A percentile compares a stretch with the other conserved stretches of the same genome.
Evolutionary conservation across 2,329 filamentous ascomycete species (phyloP).

Genomic region (Cadophora sp.): DNA sequence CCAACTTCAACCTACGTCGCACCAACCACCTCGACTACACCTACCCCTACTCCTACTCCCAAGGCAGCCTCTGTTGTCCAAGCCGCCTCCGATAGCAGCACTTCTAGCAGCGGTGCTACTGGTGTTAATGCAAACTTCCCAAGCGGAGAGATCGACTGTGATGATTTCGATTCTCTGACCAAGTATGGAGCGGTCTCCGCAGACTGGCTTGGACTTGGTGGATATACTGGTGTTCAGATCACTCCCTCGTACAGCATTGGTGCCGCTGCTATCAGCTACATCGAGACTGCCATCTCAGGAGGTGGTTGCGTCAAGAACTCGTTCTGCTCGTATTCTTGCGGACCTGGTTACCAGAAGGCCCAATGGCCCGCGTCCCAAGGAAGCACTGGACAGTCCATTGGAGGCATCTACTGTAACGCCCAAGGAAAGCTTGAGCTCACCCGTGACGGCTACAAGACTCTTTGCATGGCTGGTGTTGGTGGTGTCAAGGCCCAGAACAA

Average conservation of each 20-base stretch:
- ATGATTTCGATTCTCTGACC: conserved; percentile 69
- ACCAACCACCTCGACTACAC: conserved; percentile 48
- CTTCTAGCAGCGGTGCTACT: conserved; percentile 43
- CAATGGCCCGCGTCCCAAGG: conserved; percentile 89
- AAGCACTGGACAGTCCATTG: conserved; percentile 80
- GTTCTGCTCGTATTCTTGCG: conserved; percentile 94
- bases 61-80: conserved; percentile 34
- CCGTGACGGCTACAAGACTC: conserved; percentile 67
- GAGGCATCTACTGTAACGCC: conserved; percentile 81
- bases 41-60: conserved; percentile 32
- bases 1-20: conserved; percentile 47
- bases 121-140: conserved; percentile 76
- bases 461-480: conserved; percentile 75
- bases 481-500: conserved; percentile 80
- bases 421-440: conserved; percentile 79
- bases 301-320: conserved; percentile 64
- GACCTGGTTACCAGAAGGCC: conserved; percentile 88
- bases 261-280: conserved; percentile 65
- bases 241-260: conserved; percentile 57
- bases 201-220: conserved; percentile 71
- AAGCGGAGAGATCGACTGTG: conserved; percentile 74
- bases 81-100: conserved; percentile 40
- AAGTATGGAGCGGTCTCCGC: conserved; percentile 80
- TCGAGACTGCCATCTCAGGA: conserved; percentile 68
- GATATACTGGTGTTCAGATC: conserved; percentile 82